Conservation (phyloP, 2,329 filamentous ascomycete genomes). For the Colletotrichum kahawae region DNA sequence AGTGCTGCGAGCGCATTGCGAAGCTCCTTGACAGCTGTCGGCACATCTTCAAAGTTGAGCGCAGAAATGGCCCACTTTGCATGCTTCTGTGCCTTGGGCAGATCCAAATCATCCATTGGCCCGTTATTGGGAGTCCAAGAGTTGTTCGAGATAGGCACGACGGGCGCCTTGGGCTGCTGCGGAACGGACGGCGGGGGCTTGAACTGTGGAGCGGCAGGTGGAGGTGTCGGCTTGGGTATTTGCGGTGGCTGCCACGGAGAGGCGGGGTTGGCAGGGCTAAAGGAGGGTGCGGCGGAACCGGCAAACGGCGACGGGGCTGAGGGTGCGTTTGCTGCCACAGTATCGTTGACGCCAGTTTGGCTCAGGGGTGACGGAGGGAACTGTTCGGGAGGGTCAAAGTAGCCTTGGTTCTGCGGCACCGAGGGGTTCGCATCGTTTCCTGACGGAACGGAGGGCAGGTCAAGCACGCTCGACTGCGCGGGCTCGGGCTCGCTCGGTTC, state of each 20-base stretch:
- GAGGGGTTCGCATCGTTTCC: conserved; percentile 5
- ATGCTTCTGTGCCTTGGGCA: conserved; percentile 88
- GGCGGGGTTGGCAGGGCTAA: conserved; percentile 5
- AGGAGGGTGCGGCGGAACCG: conserved; percentile 4
- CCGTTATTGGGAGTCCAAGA: conserved; percentile 15
- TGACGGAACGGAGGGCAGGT: conserved; percentile 20
- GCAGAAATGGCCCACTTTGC: conserved; percentile 97
- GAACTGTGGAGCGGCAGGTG: conserved; percentile 25
- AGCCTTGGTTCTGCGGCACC: conserved; percentile 29
- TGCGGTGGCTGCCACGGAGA: conserved; percentile 13
- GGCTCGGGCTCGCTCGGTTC: conserved; percentile 23
- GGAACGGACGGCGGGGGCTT: conserved; percentile 22
- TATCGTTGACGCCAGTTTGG: conserved; percentile 33
- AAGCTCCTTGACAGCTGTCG: conserved; percentile 87
- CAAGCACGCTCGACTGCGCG: conserved; percentile 2
- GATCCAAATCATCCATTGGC: conserved; percentile 53
- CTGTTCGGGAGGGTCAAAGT: conserved; percentile 37
- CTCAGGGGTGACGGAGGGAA: conserved; percentile 41
- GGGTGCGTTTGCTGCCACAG: not conserved
- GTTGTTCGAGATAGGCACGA: conserved; percentile 17
- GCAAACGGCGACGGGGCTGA: conserved; percentile 11
- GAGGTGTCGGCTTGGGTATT: conserved; percentile 11
- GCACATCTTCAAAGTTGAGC: conserved; percentile 93
- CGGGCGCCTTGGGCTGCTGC: not conserved
- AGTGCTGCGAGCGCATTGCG: conserved; percentile 74